Evolutionary conservation across 2,329 filamentous ascomycete species (phyloP).

Genomic region (Westerdykella ornata): DNA sequence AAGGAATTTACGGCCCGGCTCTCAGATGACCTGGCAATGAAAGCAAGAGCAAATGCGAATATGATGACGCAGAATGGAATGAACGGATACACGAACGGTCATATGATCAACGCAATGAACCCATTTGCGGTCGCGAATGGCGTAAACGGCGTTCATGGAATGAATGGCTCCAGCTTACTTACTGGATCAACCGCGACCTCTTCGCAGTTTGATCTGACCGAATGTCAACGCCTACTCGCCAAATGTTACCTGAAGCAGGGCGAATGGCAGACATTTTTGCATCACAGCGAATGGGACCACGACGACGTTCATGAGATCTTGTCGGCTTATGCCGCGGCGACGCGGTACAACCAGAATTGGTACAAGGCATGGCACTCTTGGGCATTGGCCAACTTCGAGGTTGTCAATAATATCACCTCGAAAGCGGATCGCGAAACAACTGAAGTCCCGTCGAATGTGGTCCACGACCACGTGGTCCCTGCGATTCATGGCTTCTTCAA

Average conservation of each 20-base stretch:
- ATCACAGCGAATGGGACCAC: slow-evolving; percentile 83
- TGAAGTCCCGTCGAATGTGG: slow-evolving; percentile 57
- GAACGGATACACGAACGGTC: slow-evolving; percentile 44
- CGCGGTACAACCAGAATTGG: slow-evolving; percentile 87
- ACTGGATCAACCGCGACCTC: slow-evolving; percentile 20
- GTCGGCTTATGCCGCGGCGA: slow-evolving; percentile 84
- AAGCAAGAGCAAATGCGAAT: slow-evolving; percentile 30
- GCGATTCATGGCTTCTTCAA: slow-evolving; percentile 96
- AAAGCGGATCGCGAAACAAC: slow-evolving; percentile 55
- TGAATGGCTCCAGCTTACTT: slow-evolving; percentile 31
- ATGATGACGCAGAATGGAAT: slow-evolving; percentile 39
- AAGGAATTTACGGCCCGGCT: slow-evolving; percentile 56
- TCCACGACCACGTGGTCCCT: slow-evolving; percentile 85
- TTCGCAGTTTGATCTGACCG: slow-evolving; percentile 40
- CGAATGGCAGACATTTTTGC: slow-evolving; percentile 85
- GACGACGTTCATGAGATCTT: slow-evolving; percentile 83
- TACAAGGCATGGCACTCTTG: slow-evolving; percentile 99
- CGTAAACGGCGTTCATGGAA: slow-evolving; percentile 45
- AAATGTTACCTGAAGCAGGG: slow-evolving; percentile 96
- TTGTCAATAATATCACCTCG: slow-evolving; percentile 74
- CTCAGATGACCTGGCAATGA: slow-evolving; percentile 51
- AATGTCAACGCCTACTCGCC: slow-evolving; percentile 66
- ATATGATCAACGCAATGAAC: slow-evolving; percentile 29
- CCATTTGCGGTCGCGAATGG: slow-evolving; percentile 42
- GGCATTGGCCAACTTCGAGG: slow-evolving; percentile 97